Conservation (phyloP, 2,329 filamentous ascomycete genomes). For the Didymella segeticola region DNA sequence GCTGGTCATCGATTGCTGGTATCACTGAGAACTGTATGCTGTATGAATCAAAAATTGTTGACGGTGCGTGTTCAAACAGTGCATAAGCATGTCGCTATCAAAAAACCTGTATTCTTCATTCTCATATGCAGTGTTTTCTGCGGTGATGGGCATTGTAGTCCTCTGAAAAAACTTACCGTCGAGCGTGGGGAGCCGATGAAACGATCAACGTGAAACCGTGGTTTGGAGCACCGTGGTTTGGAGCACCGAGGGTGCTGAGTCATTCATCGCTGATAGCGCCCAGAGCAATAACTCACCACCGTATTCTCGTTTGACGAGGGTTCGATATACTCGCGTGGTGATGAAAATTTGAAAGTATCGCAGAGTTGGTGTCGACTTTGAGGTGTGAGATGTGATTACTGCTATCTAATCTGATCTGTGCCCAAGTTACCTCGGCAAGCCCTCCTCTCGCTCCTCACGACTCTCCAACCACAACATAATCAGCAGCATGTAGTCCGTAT, state of each 20-base stretch:
- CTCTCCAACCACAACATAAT: background rate
- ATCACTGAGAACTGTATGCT: background rate
- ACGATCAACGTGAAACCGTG: constrained; percentile 10
- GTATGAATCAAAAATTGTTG: background rate
- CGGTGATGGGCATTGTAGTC: background rate
- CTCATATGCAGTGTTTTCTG: background rate
- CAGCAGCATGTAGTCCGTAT: constrained; percentile 4
- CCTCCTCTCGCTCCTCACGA: constrained; percentile 14
- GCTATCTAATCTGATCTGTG: constrained; percentile 9
- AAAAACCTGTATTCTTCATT: background rate
- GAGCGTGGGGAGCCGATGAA: constrained; percentile 17
- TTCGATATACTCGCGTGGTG: background rate
- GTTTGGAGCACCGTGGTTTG: background rate
- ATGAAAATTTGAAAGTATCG: background rate
- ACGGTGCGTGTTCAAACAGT: background rate
- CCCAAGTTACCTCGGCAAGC: constrained; percentile 16
- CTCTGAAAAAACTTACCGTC: background rate
- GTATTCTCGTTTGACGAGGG: no score
- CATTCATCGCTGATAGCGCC: background rate
- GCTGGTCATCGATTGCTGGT: background rate
- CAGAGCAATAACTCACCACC: background rate
- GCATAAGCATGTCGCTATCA: background rate
- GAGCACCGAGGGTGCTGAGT: constrained; percentile 1
- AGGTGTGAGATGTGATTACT: background rate
- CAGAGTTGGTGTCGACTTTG: background rate